phyloP scores from a whole-genome alignment of 805 yeast species.

The Ogataea siamensis region DNA sequence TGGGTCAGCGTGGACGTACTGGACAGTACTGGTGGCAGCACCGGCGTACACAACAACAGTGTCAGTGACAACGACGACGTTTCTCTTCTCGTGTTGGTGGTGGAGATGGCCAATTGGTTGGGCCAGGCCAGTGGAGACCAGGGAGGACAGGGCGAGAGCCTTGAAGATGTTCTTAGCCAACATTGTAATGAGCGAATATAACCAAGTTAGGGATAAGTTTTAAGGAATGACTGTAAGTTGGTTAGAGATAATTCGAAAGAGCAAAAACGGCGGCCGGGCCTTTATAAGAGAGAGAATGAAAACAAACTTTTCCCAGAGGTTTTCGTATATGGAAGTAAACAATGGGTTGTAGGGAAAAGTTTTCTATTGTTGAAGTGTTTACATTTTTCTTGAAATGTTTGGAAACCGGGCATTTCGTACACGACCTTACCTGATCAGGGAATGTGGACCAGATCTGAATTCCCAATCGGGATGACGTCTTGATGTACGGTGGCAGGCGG shows the following conservation, averaged over 20 bases:
- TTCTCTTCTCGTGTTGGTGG: slow-evolving; percentile 56
- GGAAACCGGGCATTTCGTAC: not conserved
- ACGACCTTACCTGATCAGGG: slow-evolving; percentile 11
- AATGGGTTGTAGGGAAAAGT: slow-evolving; percentile 4
- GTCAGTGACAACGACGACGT: slow-evolving; percentile 46
- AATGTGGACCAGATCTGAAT: slow-evolving; percentile 1
- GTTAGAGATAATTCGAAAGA: slow-evolving; percentile 9
- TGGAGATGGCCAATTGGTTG: slow-evolving; percentile 63
- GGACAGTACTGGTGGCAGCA: slow-evolving; percentile 32
- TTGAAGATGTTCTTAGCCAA: slow-evolving; percentile 38
- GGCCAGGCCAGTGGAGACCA: slow-evolving; percentile 51
- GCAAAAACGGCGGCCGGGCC: slow-evolving; percentile 6
- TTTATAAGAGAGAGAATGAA: slow-evolving; percentile 9
- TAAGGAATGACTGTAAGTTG: slow-evolving; percentile 23
- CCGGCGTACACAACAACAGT: slow-evolving; percentile 49
- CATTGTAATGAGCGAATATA: slow-evolving; percentile 21
- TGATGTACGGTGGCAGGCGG: not conserved
- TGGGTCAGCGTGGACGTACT: slow-evolving; percentile 34
- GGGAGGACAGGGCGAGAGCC: slow-evolving; percentile 44
- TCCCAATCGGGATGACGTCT: slow-evolving; percentile 2
- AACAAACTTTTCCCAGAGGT: slow-evolving; percentile 6
- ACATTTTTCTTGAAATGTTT: slow-evolving; percentile 4
- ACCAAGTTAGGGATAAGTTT: slow-evolving; percentile 11
- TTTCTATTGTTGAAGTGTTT: slow-evolving; percentile 10
- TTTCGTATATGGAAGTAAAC: slow-evolving; percentile 6